phyloP scores from a whole-genome alignment of 176 grass and related monocot genomes.

The Musa troglodytarum region DNA sequence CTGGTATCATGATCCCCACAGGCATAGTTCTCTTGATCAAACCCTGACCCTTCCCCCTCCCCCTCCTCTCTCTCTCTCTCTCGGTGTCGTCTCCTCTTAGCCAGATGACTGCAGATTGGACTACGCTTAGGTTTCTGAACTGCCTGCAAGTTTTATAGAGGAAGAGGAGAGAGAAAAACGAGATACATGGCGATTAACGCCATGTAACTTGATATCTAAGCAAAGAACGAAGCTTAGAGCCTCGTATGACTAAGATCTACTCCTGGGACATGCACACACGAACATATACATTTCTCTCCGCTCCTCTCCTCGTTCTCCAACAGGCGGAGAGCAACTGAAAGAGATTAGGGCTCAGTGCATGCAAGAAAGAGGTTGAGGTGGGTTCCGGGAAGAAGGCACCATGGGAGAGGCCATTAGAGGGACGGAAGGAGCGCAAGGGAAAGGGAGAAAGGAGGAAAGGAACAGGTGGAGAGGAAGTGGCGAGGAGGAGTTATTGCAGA shows the following conservation, averaged over 20 bases:
- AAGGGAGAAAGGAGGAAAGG: conserved; percentile 40
- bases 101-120: no score
- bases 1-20: conserved; percentile 84
- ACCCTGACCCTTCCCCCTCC: conserved; percentile 37
- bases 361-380: conserved; percentile 21
- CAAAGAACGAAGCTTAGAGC: neutral
- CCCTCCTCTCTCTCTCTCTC: neutral
- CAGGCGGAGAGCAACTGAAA: neutral
- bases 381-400: conserved; percentile 7
- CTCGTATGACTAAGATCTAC: neutral
- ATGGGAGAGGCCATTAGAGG: conserved; percentile 10
- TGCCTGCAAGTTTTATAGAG: neutral
- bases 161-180: conserved; percentile 9
- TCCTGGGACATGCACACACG: neutral
- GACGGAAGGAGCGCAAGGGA: conserved; percentile 27
- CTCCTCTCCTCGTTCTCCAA: neutral
- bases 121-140: neutral
- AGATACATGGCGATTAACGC: neutral
- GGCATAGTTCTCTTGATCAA: conserved; percentile 43
- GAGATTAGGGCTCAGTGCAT: conserved; percentile 1
- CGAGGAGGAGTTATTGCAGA: conserved; percentile 80
- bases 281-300: neutral
- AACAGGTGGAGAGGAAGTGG: conserved; percentile 27
- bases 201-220: neutral
- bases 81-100: neutral